phyloP scores from a whole-genome alignment of 2,329 filamentous ascomycete species.

The Clonostachys sp. region DNA sequence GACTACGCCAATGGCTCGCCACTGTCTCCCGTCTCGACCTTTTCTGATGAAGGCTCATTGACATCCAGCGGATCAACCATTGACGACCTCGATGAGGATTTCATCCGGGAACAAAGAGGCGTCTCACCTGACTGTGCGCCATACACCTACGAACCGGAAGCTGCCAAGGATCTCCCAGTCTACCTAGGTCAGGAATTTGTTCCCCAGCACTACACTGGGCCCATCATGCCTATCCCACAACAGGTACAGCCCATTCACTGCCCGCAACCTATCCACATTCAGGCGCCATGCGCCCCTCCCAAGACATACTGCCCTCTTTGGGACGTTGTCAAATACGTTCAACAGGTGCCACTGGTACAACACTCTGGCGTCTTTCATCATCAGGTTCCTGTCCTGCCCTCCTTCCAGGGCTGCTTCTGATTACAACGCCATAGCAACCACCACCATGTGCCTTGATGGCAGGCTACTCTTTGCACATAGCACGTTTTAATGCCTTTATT shows the following conservation, averaged over 20 bases:
- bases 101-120: conserved; percentile 34
- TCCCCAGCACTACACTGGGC: conserved; percentile 37
- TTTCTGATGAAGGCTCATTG: conserved; percentile 51
- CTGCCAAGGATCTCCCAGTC: conserved; percentile 27
- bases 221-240: conserved; percentile 17
- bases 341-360: conserved; percentile 41
- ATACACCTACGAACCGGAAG: conserved; percentile 41
- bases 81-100: conserved; percentile 45
- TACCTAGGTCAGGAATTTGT: conserved; percentile 41
- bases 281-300: conserved; percentile 27
- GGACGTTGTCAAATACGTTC: conserved; percentile 49
- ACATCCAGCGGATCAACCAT: conserved; percentile 49
- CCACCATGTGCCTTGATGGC: no score
- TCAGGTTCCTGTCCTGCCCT: conserved; percentile 45
- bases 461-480: no score
- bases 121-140: conserved; percentile 31
- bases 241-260: conserved; percentile 12
- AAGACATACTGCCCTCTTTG: conserved; percentile 46
- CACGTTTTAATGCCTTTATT: no score
- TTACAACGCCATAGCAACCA: no score
- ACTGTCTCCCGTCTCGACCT: conserved; percentile 44
- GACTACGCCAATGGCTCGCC: conserved; percentile 39
- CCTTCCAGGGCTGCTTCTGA: conserved; percentile 45
- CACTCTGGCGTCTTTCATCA: conserved; percentile 46
- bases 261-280: conserved; percentile 14